Base-by-base conservation (phyloP, 345 rosid genomes). In the Eucalyptus pauciflora region DNA sequence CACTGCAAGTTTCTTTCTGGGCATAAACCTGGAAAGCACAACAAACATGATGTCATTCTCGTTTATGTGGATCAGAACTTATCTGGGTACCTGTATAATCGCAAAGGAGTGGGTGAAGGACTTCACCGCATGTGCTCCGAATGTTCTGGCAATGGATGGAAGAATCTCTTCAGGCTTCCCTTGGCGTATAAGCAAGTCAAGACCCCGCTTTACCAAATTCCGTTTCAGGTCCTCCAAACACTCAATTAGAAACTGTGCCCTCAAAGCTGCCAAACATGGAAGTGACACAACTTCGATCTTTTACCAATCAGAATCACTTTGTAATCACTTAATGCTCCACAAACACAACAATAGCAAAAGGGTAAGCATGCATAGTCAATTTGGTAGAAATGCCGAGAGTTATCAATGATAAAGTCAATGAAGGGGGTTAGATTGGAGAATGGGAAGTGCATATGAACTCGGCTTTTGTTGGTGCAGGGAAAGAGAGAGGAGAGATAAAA, bases 121-220 rank as follows among this genome's bases (percentile, higher is more conserved):
- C 96, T 92, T 67, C 93, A 96, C 99, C 90, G 98, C 89, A 87
- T 94, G 98, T 83, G 95, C 98, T 89, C 94, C 94, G 89, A 94
- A 94, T 64, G 92, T 90, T 92, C 91, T 89, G 27, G 96, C 97
- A 90, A 96, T 93, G 81, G 93, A 93, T 92, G 98, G 98, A 89
- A 97, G 91, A 90, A 97, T 88, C 33, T 96, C 97, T 94, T 96
- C 99, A 1, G 98, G 99, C 88, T 93, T 95, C 89, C 98, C 98
- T 86, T 90, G 93, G 56, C 88, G 89, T 87, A 97, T 93, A 8
- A 96, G 93, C 88, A 96, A 94, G 92, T 96, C 94, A 69, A 97
- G 91, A 29, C 99, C 98, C 69, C 92, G 92, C 88, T 89, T 95
- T 89, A 92, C 92, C 91, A 97, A 89, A 91, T 97, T 97, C 90